Evolutionary conservation across 2,329 filamentous ascomycete species (phyloP), one percentile per base, ranked within the genome.

Genomic region (Mycogone perniciosa): DNA sequence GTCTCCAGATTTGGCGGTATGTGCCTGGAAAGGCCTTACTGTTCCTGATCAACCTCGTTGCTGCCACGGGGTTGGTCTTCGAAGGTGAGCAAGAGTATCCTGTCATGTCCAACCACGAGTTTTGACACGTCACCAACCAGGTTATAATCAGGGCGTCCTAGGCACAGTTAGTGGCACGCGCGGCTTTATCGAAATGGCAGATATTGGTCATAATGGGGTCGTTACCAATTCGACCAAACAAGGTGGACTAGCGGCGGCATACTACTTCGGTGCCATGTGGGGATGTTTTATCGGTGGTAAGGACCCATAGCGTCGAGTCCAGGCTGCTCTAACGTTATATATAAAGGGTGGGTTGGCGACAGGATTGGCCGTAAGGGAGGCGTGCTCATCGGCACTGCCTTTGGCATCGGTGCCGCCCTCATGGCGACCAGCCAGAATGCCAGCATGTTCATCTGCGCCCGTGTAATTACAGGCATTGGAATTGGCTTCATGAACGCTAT

Each of bases 101-200:
- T 20, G 26, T n/a, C 35, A 26, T 27, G 33, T 41, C 3, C 47
- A 13, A 20, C 30, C 13, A 29, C 20, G 30, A 50, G 33, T 27
- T 35, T 44, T 29, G 39, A 40, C 20, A 20, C 20, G 20, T 34
- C 20, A 31, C 37, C 26, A 20, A 20, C 62, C 67, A 66, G 76
- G 76, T 20, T 80, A 78, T 62, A 74, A 79, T 52, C 76, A 79
- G 56, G 76, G 76, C 46, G 74, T 79, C n/a, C 73, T 77, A 68
- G 75, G 76, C 44, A 72, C 71, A 38, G 73, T 79, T 44, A 78
- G 75, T 52, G 61, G 61, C 7, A 66, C 70, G 9, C 69, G 69
- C 1, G 59, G 63, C 44, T 75, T 71, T 59, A 66, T 74, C 26
- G 56, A 59, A 9, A 64, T 68, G 57, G 72, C 76, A 7, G 68